Conservation (phyloP, 495 filamentous ascomycete genomes). For the Aspergillus mulundensis region DNA sequence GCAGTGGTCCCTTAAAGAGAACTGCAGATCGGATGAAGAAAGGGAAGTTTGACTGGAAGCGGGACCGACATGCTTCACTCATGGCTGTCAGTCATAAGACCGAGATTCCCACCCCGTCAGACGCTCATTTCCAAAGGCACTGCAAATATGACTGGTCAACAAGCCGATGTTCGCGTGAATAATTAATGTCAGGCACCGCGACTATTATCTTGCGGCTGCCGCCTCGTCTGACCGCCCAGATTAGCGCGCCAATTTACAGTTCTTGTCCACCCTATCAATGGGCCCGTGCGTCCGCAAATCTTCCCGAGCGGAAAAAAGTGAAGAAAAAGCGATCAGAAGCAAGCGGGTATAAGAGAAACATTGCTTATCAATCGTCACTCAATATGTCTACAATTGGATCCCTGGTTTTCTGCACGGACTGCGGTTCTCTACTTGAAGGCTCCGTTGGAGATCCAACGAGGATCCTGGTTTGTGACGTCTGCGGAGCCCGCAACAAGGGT, state of each 20-base stretch:
- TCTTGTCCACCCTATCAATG: constrained; percentile 12
- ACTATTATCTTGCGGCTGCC: constrained; percentile 28
- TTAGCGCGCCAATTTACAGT: constrained; percentile 20
- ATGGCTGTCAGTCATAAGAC: constrained; percentile 29
- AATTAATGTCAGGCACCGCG: constrained; percentile 27
- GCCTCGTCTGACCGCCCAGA: constrained; percentile 32
- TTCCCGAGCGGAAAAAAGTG: constrained; percentile 25
- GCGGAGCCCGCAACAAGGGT: constrained; percentile 82
- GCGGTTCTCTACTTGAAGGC: constrained; percentile 82
- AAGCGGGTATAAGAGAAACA: not conserved
- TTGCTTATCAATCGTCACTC: not conserved
- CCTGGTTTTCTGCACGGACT: constrained; percentile 89
- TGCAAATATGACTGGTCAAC: constrained; percentile 3
- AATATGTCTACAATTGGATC: constrained; percentile 85
- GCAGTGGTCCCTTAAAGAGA: constrained; percentile 9
- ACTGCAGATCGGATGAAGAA: constrained; percentile 20
- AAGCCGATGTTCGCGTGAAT: constrained; percentile 18
- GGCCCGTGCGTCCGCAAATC: constrained; percentile 29
- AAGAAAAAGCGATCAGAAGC: constrained; percentile 11
- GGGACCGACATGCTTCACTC: constrained; percentile 47
- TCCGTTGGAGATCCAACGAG: constrained; percentile 70
- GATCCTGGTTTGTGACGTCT: constrained; percentile 76
- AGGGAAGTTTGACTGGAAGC: constrained; percentile 40
- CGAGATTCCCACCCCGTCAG: constrained; percentile 13
- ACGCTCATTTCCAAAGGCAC: not conserved